A percentile compares a stretch with the other conserved stretches of the same genome.
These are phyloP conservation scores for Trichoderma asperelloides DNA, from an alignment of 495 filamentous ascomycete species.

Conservation along the genomic window DNA sequence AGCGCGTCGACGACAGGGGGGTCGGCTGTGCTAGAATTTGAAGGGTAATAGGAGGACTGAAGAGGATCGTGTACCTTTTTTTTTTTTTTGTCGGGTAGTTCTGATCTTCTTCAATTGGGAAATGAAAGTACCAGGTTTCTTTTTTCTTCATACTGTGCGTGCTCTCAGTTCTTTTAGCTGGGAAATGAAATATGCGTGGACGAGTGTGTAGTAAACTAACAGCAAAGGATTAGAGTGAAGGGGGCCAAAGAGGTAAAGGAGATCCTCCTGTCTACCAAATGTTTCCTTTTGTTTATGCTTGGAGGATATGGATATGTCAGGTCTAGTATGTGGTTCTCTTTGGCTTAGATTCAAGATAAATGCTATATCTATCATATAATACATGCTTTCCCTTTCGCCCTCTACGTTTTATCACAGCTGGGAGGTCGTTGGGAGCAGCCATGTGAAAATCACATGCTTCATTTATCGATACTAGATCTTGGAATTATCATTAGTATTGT, in stretches of 20 bases:
- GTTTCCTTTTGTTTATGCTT: background rate
- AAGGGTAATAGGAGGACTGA: background rate
- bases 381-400: background rate
- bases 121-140: background rate
- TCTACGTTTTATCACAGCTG: too few species aligned
- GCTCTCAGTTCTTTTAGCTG: background rate
- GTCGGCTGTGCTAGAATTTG: constrained; percentile 8
- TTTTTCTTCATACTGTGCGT: background rate
- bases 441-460: too few species aligned
- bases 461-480: too few species aligned
- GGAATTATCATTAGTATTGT: too few species aligned
- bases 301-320: background rate
- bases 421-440: too few species aligned
- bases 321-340: background rate
- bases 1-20: constrained; percentile 5
- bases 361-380: background rate
- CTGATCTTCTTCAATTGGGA: background rate
- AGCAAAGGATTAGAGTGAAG: background rate
- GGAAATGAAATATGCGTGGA: background rate
- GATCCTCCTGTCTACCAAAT: background rate
- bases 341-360: background rate
- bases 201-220: background rate
- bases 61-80: background rate
- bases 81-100: background rate
- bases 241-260: background rate